These are phyloP conservation scores for Metschnikowia dekortorum DNA, from an alignment of 805 yeast species.

Conservation along the genomic window DNA sequence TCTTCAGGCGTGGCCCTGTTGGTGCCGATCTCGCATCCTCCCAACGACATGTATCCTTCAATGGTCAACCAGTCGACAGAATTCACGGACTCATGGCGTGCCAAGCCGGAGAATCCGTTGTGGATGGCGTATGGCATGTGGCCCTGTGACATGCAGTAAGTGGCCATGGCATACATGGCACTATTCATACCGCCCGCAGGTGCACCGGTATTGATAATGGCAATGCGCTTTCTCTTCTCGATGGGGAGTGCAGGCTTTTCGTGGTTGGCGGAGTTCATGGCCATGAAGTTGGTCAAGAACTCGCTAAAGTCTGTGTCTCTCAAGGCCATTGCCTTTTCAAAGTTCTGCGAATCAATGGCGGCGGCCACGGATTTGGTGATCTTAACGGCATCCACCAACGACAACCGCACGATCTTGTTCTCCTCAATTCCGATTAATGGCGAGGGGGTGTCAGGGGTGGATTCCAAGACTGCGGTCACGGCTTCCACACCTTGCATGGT, in stretches of 20 bases:
- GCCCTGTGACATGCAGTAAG: slow-evolving; percentile 84
- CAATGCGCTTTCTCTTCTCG: slow-evolving; percentile 64
- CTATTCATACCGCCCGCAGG: slow-evolving; percentile 96
- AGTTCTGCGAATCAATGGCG: slow-evolving; percentile 62
- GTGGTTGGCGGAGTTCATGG: slow-evolving; percentile 40
- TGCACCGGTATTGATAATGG: slow-evolving; percentile 90
- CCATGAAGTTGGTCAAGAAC: slow-evolving; percentile 56
- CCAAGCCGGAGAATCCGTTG: slow-evolving; percentile 90
- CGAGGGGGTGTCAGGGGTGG: slow-evolving; percentile 67
- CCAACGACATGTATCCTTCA: slow-evolving; percentile 81
- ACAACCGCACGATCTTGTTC: slow-evolving; percentile 62
- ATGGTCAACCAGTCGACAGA: slow-evolving; percentile 79
- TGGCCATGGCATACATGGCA: slow-evolving; percentile 85
- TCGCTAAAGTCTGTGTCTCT: slow-evolving; percentile 71
- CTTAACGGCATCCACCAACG: slow-evolving; percentile 68
- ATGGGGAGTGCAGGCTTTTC: slow-evolving; percentile 44
- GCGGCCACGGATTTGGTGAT: slow-evolving; percentile 69
- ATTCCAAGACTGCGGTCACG: slow-evolving; percentile 66
- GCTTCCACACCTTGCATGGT: slow-evolving; percentile 83
- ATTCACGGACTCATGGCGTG: slow-evolving; percentile 80
- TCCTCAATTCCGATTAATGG: slow-evolving; percentile 75
- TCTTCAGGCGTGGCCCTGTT: slow-evolving; percentile 80
- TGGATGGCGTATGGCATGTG: slow-evolving; percentile 87
- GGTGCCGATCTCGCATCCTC: slow-evolving; percentile 97
- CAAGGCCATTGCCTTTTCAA: slow-evolving; percentile 63